Evolutionary conservation across 1,284 basidiomycete genomes (phyloP).

Genomic region (Cryptococcus depauperatus): DNA sequence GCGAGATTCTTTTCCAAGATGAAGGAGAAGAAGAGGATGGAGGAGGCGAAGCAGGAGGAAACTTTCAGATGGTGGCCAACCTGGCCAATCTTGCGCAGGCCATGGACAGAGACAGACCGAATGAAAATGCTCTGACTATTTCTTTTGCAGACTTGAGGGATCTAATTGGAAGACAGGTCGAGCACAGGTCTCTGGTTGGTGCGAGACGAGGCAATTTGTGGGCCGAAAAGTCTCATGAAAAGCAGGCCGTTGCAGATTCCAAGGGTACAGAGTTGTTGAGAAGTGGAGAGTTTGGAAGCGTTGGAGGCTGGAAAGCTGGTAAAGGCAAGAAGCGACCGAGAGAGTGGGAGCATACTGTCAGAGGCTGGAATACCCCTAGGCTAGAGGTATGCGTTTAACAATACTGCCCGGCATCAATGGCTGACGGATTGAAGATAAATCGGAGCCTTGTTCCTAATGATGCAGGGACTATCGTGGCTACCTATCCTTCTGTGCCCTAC

Average conservation of each 20-base stretch:
- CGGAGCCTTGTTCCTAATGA: conserved; percentile 67
- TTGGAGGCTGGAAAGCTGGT: conserved; percentile 14
- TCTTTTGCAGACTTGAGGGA: too few relatives aligned
- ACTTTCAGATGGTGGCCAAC: too few relatives aligned
- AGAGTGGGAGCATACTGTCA: conserved; percentile 11
- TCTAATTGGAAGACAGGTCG: too few relatives aligned
- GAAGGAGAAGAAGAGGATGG: conserved; percentile 7
- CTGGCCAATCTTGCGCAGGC: too few relatives aligned
- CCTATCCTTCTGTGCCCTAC: conserved; percentile 74
- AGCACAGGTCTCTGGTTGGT: too few relatives aligned
- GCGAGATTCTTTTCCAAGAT: too few relatives aligned
- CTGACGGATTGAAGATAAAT: background rate
- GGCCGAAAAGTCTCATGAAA: conserved; percentile 7
- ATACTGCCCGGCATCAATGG: background rate
- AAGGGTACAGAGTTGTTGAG: conserved; percentile 63
- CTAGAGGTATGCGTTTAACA: conserved; percentile 1
- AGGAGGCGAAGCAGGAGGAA: background rate
- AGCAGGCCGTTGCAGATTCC: conserved; percentile 58
- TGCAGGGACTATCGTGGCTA: conserved; percentile 75
- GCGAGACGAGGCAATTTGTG: background rate
- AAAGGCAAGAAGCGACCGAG: conserved; percentile 9
- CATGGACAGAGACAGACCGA: too few relatives aligned
- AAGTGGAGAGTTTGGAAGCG: conserved; percentile 76
- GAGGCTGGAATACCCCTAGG: conserved; percentile 9
- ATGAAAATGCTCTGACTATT: too few relatives aligned